phyloP scores from a whole-genome alignment of 306 rosid species.

The Lablab purpureus region DNA sequence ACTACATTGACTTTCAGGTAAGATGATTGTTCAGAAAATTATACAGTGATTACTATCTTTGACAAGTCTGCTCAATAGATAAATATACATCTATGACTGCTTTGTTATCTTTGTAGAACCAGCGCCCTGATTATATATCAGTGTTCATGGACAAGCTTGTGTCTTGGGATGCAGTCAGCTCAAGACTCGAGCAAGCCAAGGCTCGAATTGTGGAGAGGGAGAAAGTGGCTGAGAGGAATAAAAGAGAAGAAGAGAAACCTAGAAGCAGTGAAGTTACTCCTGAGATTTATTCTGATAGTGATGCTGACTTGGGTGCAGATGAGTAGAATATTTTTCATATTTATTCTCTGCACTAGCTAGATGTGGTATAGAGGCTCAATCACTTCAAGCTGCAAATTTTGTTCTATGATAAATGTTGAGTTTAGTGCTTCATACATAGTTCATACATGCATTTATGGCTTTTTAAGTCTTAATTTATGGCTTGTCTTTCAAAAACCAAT shows the following conservation, averaged over 20 bases:
- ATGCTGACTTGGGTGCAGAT: constrained; percentile 51
- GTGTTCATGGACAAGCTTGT: constrained; percentile 79
- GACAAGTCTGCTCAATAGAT: constrained; percentile 30
- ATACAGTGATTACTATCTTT: not conserved
- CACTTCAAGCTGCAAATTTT: constrained; percentile 30
- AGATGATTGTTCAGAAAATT: constrained; percentile 47
- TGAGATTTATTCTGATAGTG: constrained; percentile 55
- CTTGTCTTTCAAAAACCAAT: not conserved
- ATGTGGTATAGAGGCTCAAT: constrained; percentile 27
- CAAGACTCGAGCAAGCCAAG: constrained; percentile 77
- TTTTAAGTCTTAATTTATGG: not conserved
- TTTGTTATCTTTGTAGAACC: constrained; percentile 58
- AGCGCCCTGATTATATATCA: constrained; percentile 72
- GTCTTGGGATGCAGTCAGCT: constrained; percentile 84
- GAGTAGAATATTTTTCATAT: constrained; percentile 12
- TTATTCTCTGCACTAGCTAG: not conserved
- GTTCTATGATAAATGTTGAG: constrained; percentile 6
- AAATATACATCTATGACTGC: constrained; percentile 25
- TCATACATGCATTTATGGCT: constrained; percentile 11
- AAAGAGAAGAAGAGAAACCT: constrained; percentile 49
- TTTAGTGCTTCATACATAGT: not conserved
- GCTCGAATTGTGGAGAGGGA: constrained; percentile 62
- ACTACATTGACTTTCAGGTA: constrained; percentile 91
- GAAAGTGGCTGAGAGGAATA: constrained; percentile 57
- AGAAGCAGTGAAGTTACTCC: constrained; percentile 32